A percentile compares a stretch with the other conserved stretches of the same genome.
Evolutionary conservation across 2,329 filamentous ascomycete genomes (phyloP).

Genomic region (Ceratocystis lukuohia): DNA sequence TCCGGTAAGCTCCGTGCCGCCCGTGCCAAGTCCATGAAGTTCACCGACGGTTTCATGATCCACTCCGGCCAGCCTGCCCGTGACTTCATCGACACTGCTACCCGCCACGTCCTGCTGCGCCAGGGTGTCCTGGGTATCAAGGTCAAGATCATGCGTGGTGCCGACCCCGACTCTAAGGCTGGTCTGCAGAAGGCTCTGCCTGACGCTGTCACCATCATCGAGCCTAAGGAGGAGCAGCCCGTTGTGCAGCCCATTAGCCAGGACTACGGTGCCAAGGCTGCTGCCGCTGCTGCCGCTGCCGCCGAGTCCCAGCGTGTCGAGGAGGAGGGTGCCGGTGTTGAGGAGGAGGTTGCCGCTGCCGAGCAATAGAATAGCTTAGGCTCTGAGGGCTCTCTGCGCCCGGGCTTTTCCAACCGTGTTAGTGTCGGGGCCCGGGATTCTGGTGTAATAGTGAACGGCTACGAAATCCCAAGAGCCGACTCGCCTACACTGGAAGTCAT

Average conservation of each 20-base stretch:
- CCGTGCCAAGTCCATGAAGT: constrained; percentile 99
- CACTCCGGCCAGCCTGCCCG: constrained; percentile 99
- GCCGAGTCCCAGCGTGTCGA: constrained; percentile 40
- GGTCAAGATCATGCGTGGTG: constrained; percentile 99
- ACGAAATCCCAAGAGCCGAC: constrained; percentile 13
- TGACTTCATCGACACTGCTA: constrained; percentile 98
- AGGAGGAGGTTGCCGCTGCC: constrained; percentile 38
- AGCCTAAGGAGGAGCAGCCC: constrained; percentile 98
- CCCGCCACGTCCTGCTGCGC: constrained; percentile 97
- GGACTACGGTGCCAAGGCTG: constrained; percentile 94
- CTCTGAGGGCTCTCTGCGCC: constrained; percentile 19
- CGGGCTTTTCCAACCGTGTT: constrained; percentile 18
- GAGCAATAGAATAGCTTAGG: constrained; percentile 28
- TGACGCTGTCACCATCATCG: constrained; percentile 97
- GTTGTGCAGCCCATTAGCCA: constrained; percentile 92
- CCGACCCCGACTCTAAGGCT: constrained; percentile 97
- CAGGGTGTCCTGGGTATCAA: constrained; percentile 99
- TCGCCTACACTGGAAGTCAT: constrained; percentile 13
- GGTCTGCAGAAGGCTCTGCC: constrained; percentile 94
- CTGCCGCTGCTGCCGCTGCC: constrained; percentile 45
- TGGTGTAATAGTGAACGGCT: constrained; percentile 12
- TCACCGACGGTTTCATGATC: constrained; percentile 99
- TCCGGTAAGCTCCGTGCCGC: constrained; percentile 98
- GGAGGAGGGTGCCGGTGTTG: constrained; percentile 39
- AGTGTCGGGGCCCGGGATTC: constrained; percentile 15